Base-by-base conservation (phyloP, 2,329 filamentous ascomycete species). In the Trichoderma koningiopsis region DNA sequence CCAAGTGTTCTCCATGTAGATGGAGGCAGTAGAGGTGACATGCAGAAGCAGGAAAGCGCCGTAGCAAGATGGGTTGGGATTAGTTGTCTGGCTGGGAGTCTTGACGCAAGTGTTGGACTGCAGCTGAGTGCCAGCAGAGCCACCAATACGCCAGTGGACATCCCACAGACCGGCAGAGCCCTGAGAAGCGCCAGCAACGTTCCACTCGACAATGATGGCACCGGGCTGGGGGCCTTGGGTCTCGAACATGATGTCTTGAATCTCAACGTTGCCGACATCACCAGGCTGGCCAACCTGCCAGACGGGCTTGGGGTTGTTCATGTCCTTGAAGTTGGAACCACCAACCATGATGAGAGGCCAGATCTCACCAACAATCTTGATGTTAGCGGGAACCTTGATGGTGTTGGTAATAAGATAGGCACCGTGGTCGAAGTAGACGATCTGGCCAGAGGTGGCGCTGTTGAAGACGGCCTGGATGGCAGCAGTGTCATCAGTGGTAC, bases 141-240 rank as follows among this genome's bases (percentile, higher is more conserved):
- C 96, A 75, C 94, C 95, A 74, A 99, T 88, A 76, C 96, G 93
- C 82, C 96, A 91, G 84, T 99, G 96, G n/a, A 94, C 90, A 76
- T 99, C 96, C 92, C 94, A 99, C 81, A 97, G 89, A 71, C 89
- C 95, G 24, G 89, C 90, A 1, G 89, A 87, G 58, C 93, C 93
- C 69, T 90, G 86, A 68, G 80, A 84, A 73, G 86, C 78, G 43
- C 89, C 90, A 55, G 88, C 88, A 53, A 97, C 84, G 81, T 97
- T 97, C 92, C 93, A 97, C 79, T 97, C 88, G 82, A 97, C 89
- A 77, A 97, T 87, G 76, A 97, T 93, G 22, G 94, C 95, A 73
- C 95, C 95, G 0, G 94, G 91, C 72, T 93, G 91, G 3, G 94
- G 84, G 5, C 95, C 95, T 73, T 89, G 87, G 35, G 94, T 97